These are phyloP conservation scores for Aspergillus campestris DNA, from an alignment of 495 filamentous ascomycete genomes.

Conservation along the genomic window DNA sequence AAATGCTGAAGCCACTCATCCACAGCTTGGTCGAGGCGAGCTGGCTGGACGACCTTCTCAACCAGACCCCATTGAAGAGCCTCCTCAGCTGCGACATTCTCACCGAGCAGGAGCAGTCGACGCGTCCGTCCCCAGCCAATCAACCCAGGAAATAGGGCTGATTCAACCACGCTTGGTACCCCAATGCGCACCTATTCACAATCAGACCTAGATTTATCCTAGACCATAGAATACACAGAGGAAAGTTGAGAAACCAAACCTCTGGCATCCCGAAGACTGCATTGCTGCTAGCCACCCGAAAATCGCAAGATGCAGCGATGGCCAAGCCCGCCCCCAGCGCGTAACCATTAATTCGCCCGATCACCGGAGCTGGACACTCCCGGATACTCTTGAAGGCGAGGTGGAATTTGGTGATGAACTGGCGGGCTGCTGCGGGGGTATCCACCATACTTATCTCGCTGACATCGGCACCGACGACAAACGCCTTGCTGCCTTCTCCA, in stretches of 20 bases:
- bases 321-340: conserved; percentile 16
- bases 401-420: conserved; percentile 15
- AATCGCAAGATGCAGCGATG: conserved; percentile 17
- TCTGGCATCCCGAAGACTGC: conserved; percentile 22
- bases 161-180: conserved; percentile 20
- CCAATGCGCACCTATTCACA: conserved; percentile 17
- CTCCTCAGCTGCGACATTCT: conserved; percentile 15
- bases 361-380: conserved; percentile 14
- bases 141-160: conserved; percentile 14
- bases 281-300: conserved; percentile 12
- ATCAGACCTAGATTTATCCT: no score
- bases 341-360: conserved; percentile 17
- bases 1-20: conserved; percentile 14
- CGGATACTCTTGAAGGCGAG: conserved; percentile 10
- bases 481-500: conserved; percentile 15
- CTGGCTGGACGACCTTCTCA: conserved; percentile 17
- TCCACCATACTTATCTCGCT: conserved; percentile 11
- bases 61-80: conserved; percentile 17
- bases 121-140: conserved; percentile 19
- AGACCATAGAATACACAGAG: no score
- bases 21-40: conserved; percentile 15
- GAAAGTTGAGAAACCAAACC: no score
- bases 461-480: conserved; percentile 18
- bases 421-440: conserved; percentile 7
- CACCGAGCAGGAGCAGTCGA: conserved; percentile 16